A percentile compares a stretch with the other conserved stretches of the same genome.
phyloP scores from a whole-genome alignment of 78 protist genomes.

The Dictyostelium discoideum region dicty_2.7 NC_007088.5:4520501-4521000 shows the following conservation, averaged over 20 bases:
- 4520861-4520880: background rate
- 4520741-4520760: conserved; percentile 26
- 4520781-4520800: background rate
- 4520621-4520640: background rate
- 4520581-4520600: background rate
- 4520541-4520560: background rate
- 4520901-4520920: background rate
- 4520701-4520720: background rate
- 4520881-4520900: conserved; percentile 17
- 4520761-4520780: background rate
- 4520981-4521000: background rate
- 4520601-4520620: background rate
- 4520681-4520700: conserved; percentile 3
- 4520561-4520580: background rate
- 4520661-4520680: background rate
- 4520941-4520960: conserved; percentile 15
- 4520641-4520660: background rate
- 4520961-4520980: background rate
- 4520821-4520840: background rate
- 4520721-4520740: conserved; percentile 17
- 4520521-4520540: conserved; percentile 12
- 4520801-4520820: background rate
- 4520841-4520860: background rate
- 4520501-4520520: background rate
- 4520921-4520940: conserved; percentile 19